A percentile compares a stretch with the other conserved stretches of the same genome.
These are phyloP conservation scores for Diaporthe batatas DNA, from an alignment of 2,329 filamentous ascomycete genomes.

Conservation along the genomic window DNA sequence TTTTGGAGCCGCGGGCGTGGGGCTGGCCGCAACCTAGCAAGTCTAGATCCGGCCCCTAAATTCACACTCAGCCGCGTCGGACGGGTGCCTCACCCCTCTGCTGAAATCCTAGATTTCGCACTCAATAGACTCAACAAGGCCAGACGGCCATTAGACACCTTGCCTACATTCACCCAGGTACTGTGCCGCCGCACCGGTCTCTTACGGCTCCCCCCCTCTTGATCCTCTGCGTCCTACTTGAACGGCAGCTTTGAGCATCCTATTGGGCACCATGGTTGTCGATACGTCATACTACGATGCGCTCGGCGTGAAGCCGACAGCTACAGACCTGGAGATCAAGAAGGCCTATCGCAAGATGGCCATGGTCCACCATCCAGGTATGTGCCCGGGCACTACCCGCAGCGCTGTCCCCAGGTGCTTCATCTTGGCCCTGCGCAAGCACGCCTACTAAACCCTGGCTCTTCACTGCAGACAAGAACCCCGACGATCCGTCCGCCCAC, in stretches of 20 bases:
- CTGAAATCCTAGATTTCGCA: slow-evolving; percentile 32
- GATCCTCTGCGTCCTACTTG: background rate
- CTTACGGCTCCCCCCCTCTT: background rate
- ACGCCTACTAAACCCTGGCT: slow-evolving; percentile 37
- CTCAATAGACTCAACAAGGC: background rate
- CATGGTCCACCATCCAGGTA: slow-evolving; percentile 91
- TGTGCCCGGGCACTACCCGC: slow-evolving; percentile 44
- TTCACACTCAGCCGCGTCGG: slow-evolving; percentile 14
- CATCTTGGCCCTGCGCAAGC: background rate
- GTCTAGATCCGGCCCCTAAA: slow-evolving; percentile 30
- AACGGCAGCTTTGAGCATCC: slow-evolving; percentile 14
- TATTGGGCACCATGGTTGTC: slow-evolving; percentile 77
- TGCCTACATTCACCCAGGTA: slow-evolving; percentile 24
- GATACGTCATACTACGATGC: slow-evolving; percentile 92
- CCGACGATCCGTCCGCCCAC: slow-evolving; percentile 92
- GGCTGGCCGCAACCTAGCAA: slow-evolving; percentile 18
- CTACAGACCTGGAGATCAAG: slow-evolving; percentile 93
- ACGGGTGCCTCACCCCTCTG: slow-evolving; percentile 7
- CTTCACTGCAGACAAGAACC: slow-evolving; percentile 85
- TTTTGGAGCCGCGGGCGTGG: slow-evolving; percentile 26
- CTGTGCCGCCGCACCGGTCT: slow-evolving; percentile 1
- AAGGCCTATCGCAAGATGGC: slow-evolving; percentile 96
- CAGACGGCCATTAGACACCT: slow-evolving; percentile 4
- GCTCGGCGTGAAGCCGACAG: slow-evolving; percentile 85
- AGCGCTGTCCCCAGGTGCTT: background rate